phyloP scores from a whole-genome alignment of 2,329 filamentous ascomycete species.

The Scorias spongiosa region DNA sequence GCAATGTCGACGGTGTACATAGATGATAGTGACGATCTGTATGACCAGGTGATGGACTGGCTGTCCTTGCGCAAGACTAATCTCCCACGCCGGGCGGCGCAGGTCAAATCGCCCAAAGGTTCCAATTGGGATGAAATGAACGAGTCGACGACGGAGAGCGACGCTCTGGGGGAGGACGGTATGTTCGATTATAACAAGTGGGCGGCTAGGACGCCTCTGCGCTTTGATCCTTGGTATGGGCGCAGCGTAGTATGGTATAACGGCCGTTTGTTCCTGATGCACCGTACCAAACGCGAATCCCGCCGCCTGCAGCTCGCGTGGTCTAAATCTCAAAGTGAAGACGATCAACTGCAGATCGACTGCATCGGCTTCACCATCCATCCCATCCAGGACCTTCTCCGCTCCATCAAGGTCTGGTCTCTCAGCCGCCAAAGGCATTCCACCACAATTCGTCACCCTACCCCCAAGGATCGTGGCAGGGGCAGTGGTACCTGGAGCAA shows the following conservation, averaged over 20 bases:
- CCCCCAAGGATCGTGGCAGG: constrained; percentile 23
- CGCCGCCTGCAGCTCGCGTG: constrained; percentile 5
- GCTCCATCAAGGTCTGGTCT: constrained; percentile 29
- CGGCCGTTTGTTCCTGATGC: constrained; percentile 28
- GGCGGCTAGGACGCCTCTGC: constrained; percentile 31
- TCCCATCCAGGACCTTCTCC: constrained; percentile 33
- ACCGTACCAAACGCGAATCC: constrained; percentile 8
- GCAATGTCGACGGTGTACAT: constrained; percentile 31
- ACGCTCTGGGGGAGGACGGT: constrained; percentile 24
- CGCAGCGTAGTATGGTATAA: constrained; percentile 28
- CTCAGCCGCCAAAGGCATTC: constrained; percentile 26
- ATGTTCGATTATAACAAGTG: constrained; percentile 37
- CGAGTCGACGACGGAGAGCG: constrained; percentile 19
- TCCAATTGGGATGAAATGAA: constrained; percentile 19
- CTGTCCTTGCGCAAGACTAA: constrained; percentile 26
- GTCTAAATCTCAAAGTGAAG: constrained; percentile 12
- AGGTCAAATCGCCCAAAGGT: constrained; percentile 25
- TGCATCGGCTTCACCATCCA: constrained; percentile 33
- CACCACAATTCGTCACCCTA: constrained; percentile 33
- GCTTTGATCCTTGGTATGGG: constrained; percentile 35
- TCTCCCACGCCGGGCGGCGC: constrained; percentile 22
- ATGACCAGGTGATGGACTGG: constrained; percentile 29
- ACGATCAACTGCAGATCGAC: constrained; percentile 29
- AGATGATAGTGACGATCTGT: constrained; percentile 30
- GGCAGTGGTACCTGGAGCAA: constrained; percentile 26